Percentiles rank a stretch among this genome's conserved stretches.
Conservation (phyloP, 2,329 filamentous ascomycete genomes). For the Chrysosporium keratinophilum region DNA sequence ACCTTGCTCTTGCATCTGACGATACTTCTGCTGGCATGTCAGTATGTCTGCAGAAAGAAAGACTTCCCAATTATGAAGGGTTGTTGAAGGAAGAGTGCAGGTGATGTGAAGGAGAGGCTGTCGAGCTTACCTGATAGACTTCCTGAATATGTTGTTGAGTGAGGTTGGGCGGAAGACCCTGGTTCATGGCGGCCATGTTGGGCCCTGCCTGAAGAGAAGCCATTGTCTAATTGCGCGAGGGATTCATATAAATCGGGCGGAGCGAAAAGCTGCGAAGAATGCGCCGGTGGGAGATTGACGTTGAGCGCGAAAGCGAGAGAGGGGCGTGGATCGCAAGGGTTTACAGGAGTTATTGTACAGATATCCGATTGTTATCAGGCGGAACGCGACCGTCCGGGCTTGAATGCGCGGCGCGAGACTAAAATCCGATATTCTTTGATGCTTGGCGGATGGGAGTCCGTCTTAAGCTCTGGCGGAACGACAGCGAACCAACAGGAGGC, state of each 20-base stretch:
- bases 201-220: slow-evolving; percentile 67
- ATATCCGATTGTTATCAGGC: slow-evolving; percentile 1
- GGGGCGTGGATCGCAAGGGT: slow-evolving; percentile 3
- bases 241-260: not conserved
- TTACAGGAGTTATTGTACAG: slow-evolving; percentile 9
- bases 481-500: slow-evolving; percentile 20
- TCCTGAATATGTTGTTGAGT: slow-evolving; percentile 71
- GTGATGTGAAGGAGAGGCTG: slow-evolving; percentile 7
- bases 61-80: not conserved
- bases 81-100: not conserved
- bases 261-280: not conserved
- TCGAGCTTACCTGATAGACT: slow-evolving; percentile 43
- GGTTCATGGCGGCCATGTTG: slow-evolving; percentile 50
- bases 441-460: slow-evolving; percentile 22
- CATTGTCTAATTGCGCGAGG: slow-evolving; percentile 42
- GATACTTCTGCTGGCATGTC: slow-evolving; percentile 58
- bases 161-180: slow-evolving; percentile 53
- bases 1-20: slow-evolving; percentile 77
- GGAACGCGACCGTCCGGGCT: slow-evolving; percentile 15
- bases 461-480: slow-evolving; percentile 13
- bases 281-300: not conserved
- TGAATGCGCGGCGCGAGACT: slow-evolving; percentile 15
- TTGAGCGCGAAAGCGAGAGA: not conserved
- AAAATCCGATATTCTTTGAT: slow-evolving; percentile 15
- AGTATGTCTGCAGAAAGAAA: slow-evolving; percentile 22